Conservation (phyloP, 495 filamentous ascomycete genomes). For the Pyrenula aspistea region DNA sequence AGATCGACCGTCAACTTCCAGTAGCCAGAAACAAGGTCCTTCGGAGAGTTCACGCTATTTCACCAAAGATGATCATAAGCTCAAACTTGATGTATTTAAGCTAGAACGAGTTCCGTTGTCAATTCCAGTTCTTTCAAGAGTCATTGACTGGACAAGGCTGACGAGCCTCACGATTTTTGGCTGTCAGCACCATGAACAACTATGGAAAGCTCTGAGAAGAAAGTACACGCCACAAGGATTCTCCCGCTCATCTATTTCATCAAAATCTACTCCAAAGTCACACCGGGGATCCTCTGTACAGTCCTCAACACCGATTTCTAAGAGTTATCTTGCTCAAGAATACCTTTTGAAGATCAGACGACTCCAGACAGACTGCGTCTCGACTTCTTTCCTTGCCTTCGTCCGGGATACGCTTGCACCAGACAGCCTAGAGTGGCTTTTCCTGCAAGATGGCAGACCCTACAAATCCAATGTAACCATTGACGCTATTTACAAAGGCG, state of each 20-base stretch:
- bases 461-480: conserved; percentile 50
- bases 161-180: conserved; percentile 73
- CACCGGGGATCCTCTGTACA: background rate
- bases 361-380: conserved; percentile 76
- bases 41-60: background rate
- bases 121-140: conserved; percentile 51
- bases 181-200: conserved; percentile 63
- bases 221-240: conserved; percentile 49
- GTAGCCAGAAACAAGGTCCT: background rate
- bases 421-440: conserved; percentile 73
- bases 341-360: conserved; percentile 67
- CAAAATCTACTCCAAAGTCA: conserved; percentile 9
- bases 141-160: conserved; percentile 69
- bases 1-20: background rate
- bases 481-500: conserved; percentile 62
- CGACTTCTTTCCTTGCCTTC: conserved; percentile 64
- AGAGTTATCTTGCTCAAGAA: conserved; percentile 20
- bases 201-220: conserved; percentile 70
- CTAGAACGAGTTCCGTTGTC: conserved; percentile 73
- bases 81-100: conserved; percentile 66
- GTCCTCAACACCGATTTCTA: conserved; percentile 3
- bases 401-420: conserved; percentile 77
- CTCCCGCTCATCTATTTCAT: conserved; percentile 3
- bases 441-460: conserved; percentile 61
- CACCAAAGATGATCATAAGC: conserved; percentile 21